Evolutionary conservation across 176 grass and related monocot species (phyloP), one percentile per base, ranked within the genome.

Genomic region (Urochloa ruziziensis): DNA sequence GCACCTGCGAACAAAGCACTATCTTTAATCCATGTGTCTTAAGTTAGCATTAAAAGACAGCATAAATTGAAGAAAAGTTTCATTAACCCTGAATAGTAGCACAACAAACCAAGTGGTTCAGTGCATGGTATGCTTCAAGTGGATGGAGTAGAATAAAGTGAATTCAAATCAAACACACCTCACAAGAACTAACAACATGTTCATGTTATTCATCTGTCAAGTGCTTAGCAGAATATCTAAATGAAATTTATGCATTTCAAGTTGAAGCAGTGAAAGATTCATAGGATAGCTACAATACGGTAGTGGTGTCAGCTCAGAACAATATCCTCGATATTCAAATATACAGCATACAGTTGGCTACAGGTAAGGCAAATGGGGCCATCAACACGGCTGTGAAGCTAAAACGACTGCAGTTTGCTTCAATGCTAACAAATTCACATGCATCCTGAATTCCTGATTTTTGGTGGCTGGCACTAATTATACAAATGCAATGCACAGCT

Each of bases 1-100:
- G 91, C 62, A 99, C 96, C 96, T 99, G 85, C n/a, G 85, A 78
- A 77, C 33, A 70, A 81, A 60, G 4, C 5, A 30, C 7, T 4
- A 54, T 28, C 8, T 30, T 29, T 87, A 67, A 8, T 66, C 15
- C 63, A 63, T 40, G 19, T 53, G 67, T 54, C 30, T 47, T 59
- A 32, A 19, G 36, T 52, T 2, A 67, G 36, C 64, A 71, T 25
- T 48, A 68, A 0, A 75, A 71, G 56, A 77, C 16, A 25, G 14
- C 68, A 7, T 19, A 71, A 71, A 17, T 10, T 48, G 24, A 10
- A 6, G 21, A 75, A 83, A 19, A 27, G 6, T 4, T 44, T 46
- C 5, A 36, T 43, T 43, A 57, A 70, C 3, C n/a, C 44, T 18
- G 35, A 83, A 46, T 40, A 49, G 52, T 78, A 73, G 5, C 9